phyloP scores from a whole-genome alignment of 2,329 filamentous ascomycete genomes.

The Magnaporthales sp. region DNA sequence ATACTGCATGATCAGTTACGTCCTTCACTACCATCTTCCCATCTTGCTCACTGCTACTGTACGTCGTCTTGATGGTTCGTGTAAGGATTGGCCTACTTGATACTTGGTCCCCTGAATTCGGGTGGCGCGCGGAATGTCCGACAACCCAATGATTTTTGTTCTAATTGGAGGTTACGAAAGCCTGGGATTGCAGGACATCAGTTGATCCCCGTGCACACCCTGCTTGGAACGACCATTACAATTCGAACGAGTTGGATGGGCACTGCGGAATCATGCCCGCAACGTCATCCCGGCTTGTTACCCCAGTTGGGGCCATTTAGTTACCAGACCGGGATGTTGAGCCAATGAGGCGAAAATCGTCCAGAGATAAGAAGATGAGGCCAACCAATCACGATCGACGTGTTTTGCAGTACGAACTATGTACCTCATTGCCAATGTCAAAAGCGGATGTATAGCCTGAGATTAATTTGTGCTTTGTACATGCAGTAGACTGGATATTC shows the following conservation, averaged over 20 bases:
- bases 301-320: neutral
- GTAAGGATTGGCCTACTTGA: neutral
- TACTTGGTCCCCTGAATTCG: neutral
- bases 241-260: neutral
- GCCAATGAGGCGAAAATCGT: neutral
- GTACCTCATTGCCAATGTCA: neutral
- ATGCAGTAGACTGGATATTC: too few relatives aligned
- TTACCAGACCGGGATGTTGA: neutral
- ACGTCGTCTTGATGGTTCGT: neutral
- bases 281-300: conserved; percentile 3
- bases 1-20: neutral
- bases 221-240: too few relatives aligned
- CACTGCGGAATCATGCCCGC: neutral
- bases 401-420: neutral
- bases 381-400: neutral
- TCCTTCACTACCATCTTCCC: neutral
- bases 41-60: neutral
- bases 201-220: neutral
- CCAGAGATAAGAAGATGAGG: neutral
- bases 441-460: neutral
- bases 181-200: neutral
- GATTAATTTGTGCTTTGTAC: neutral
- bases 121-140: neutral
- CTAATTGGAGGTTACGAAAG: neutral
- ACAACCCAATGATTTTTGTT: neutral